Evolutionary conservation across 768 basidiomycete species (phyloP), one percentile per base, ranked within the genome.

Genomic region (Collybia nuda): DNA sequence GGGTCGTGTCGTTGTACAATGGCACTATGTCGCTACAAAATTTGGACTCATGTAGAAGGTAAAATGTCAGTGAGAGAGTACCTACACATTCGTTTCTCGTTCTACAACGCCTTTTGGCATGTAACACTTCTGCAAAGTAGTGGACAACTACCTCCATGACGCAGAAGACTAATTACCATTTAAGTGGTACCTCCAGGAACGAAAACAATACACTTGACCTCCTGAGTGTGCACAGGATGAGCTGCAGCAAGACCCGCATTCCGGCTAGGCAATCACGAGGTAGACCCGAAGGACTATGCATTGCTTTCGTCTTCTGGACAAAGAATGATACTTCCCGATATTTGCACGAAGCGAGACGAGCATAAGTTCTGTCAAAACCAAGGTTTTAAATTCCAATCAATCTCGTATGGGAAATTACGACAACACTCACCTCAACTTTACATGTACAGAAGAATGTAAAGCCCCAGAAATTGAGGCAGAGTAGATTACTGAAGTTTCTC

Each of bases 161-260:
- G 68, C 48, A 90, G 63, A 61, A 79, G 65, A 23, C 73, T 67
- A 18, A 84, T 60, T 0, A 80, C 85, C 18, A 67, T 73, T 55
- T 66, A 64, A 32, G 75, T 57, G 9, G 76, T 82, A 5, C 76
- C 77, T 28, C 72, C 64, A 0, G 88, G 87, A 22, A 92, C 72
- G 61, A 75, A 89, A 1, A 90, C 82, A 5, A 81, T 86, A 62
- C 88, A 90, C 58, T 63, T 70, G 38, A 88, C 69, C 6, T 67
- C 67, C 22, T 88, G 71, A 17, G 61, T 67, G 23, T 75, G 69
- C 6, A 87, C 80, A 17, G 82, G 82, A 53, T 79, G 77, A n/a
- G 88, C 88, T 0, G 79, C 78, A 9, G 87, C 88, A 9, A 89
- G 69, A 1, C 83, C 88, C 15, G 86, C 89, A 60, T 91, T 90